These are phyloP conservation scores for Phytophthora multivora DNA, from an alignment of 352 stramenopile genomes.

Conservation along the genomic window DNA sequence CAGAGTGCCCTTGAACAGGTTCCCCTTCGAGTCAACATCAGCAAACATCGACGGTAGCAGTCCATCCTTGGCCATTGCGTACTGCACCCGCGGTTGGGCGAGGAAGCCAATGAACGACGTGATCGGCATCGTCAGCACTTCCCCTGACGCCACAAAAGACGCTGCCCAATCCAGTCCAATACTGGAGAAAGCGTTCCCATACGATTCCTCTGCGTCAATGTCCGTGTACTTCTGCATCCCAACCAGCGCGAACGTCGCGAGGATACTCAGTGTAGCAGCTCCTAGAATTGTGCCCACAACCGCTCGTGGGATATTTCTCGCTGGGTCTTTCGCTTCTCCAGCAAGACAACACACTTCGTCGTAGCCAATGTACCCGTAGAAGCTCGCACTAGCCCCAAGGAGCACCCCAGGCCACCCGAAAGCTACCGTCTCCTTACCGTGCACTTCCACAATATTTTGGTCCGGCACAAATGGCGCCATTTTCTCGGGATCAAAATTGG, in stretches of 20 bases:
- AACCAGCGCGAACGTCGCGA: constrained; percentile 92
- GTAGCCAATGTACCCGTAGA: constrained; percentile 97
- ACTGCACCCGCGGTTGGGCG: constrained; percentile 91
- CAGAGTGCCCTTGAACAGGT: constrained; percentile 73
- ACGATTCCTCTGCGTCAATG: constrained; percentile 77
- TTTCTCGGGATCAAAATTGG: constrained; percentile 82
- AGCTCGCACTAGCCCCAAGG: constrained; percentile 90
- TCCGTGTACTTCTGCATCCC: constrained; percentile 91
- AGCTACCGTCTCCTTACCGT: constrained; percentile 37
- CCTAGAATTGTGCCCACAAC: constrained; percentile 91
- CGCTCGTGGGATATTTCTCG: constrained; percentile 84
- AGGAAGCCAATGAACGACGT: constrained; percentile 96
- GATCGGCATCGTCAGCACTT: constrained; percentile 95
- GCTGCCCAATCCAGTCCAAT: constrained; percentile 69
- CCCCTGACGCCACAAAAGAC: constrained; percentile 88
- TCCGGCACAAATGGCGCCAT: constrained; percentile 86
- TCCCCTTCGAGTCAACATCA: constrained; percentile 65
- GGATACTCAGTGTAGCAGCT: constrained; percentile 77
- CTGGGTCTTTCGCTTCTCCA: constrained; percentile 86
- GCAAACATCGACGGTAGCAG: constrained; percentile 91
- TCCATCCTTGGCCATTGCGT: constrained; percentile 94
- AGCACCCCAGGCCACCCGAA: constrained; percentile 87
- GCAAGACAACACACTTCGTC: constrained; percentile 96
- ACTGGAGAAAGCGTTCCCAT: constrained; percentile 76
- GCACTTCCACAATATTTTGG: constrained; percentile 17